A percentile compares a stretch with the other conserved stretches of the same genome.
phyloP scores from a whole-genome alignment of 129 eudicot genomes.

The Deinandra increscens region DNA sequence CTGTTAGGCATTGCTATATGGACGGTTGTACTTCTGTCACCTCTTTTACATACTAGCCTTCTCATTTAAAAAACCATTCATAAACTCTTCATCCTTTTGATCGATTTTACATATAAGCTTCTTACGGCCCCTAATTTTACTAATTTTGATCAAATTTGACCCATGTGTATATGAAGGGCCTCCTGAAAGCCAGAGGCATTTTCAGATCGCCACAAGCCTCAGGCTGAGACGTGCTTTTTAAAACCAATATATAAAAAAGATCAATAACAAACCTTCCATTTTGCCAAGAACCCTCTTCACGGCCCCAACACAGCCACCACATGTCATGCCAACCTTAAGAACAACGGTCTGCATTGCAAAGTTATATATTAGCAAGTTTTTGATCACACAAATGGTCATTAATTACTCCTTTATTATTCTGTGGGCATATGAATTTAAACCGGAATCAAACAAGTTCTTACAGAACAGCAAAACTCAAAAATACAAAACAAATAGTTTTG shows the following conservation, averaged over 20 bases:
- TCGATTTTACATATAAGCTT: no score
- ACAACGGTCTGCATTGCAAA: constrained; percentile 74
- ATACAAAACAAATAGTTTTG: background rate
- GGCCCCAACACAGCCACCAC: constrained; percentile 95
- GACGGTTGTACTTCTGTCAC: no score
- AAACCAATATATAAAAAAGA: background rate
- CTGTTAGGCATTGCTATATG: no score
- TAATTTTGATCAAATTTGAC: no score
- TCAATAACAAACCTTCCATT: constrained; percentile 72
- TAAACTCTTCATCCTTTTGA: no score
- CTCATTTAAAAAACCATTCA: no score
- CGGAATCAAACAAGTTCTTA: background rate
- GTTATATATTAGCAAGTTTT: constrained; percentile 1
- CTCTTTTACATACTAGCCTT: no score
- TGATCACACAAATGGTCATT: background rate
- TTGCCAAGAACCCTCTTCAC: constrained; percentile 85
- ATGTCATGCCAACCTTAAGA: constrained; percentile 93
- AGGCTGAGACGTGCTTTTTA: background rate
- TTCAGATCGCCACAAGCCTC: background rate
- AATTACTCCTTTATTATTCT: background rate
- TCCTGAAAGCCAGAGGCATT: background rate
- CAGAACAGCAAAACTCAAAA: background rate
- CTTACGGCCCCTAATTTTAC: no score
- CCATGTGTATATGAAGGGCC: no score
- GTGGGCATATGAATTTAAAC: background rate